Base-by-base conservation (phyloP, 2,329 filamentous ascomycete genomes). In the Xylariomycetidae sp. region DNA sequence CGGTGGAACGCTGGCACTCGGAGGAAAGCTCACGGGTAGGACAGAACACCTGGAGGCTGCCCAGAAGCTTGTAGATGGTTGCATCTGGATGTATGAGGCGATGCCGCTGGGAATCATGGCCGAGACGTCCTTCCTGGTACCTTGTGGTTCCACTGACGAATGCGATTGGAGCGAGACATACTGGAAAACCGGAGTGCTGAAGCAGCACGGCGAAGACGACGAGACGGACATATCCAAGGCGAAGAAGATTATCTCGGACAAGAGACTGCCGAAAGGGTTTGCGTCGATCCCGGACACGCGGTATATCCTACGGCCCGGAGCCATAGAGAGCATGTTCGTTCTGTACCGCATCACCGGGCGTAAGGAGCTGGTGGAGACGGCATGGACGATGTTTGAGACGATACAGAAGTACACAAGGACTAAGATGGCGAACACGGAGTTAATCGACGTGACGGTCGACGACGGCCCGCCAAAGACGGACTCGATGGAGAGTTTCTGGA, bases 51-150 rank as follows among this genome's bases (percentile, higher is more conserved):
- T 74, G 6, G 59, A 64, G 12, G 46, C 58, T 3, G 71, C 61
- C 2, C 50, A 48, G 17, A 67, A 64, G 43, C 61, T 74, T 4
- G 60, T 67, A 3, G 60, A 69, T 5, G 70, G 71, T 2, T 74
- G 70, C 40, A 62, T 68, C n/a, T 71, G 65, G 58, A 58, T 67
- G 3, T 74, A 75, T 47, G 50, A 55, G 16, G 55, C 61, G 0
- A 68, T 68, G 34, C 59, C 63, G 10, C 60, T 61, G 3, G 70
- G 70, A 2, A 64, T 75, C 35, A 72, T 73, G 67, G 69, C 71
- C 0, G 71, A 75, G 48, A 58, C 57, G 1, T 65, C 68, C 39
- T 48, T 54, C 28, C 59, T 70, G 52, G 45, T 59, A 4, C 52
- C 60, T 4, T 72, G 69, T 36, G 35, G 47, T 2, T 38, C 48